Evolutionary conservation across 345 rosid species (phyloP).

Genomic region (Anastatica hierochuntica): DNA sequence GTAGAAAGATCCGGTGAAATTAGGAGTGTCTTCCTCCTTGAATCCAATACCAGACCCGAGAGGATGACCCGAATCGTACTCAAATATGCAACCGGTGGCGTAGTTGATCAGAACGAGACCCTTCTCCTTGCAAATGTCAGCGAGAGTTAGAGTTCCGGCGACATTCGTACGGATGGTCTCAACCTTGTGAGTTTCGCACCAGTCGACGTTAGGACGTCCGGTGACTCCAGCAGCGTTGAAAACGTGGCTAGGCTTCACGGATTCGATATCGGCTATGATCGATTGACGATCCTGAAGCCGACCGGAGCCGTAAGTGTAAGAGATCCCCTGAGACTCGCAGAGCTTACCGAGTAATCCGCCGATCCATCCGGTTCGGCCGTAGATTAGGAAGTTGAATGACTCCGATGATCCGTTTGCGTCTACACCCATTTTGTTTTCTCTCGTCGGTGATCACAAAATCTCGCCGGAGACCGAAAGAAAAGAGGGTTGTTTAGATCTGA

Average conservation of each 20-base stretch:
- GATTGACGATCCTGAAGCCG: constrained; percentile 72
- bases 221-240: constrained; percentile 96
- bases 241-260: constrained; percentile 64
- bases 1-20: constrained; percentile 79
- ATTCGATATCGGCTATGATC: constrained; percentile 50
- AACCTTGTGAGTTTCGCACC: constrained; percentile 92
- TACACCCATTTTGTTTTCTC: constrained; percentile 27
- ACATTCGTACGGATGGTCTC: constrained; percentile 88
- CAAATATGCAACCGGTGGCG: constrained; percentile 88
- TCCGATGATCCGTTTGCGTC: constrained; percentile 41
- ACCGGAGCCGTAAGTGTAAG: constrained; percentile 63
- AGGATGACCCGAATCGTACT: constrained; percentile 61
- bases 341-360: constrained; percentile 77
- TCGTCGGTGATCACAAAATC: constrained; percentile 8
- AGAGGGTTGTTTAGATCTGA: constrained; percentile 10
- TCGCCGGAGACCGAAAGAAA: not conserved
- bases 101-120: constrained; percentile 64
- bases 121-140: constrained; percentile 69
- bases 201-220: constrained; percentile 87
- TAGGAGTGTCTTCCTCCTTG: constrained; percentile 86
- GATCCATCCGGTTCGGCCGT: constrained; percentile 93
- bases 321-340: constrained; percentile 55
- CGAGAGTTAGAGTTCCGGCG: constrained; percentile 75
- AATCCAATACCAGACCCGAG: constrained; percentile 76
- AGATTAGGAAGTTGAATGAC: constrained; percentile 65